Percentiles rank a stretch among this genome's conserved stretches.
phyloP scores from a whole-genome alignment of 2,329 filamentous ascomycete species.

The Fusarium marasasianum region DNA sequence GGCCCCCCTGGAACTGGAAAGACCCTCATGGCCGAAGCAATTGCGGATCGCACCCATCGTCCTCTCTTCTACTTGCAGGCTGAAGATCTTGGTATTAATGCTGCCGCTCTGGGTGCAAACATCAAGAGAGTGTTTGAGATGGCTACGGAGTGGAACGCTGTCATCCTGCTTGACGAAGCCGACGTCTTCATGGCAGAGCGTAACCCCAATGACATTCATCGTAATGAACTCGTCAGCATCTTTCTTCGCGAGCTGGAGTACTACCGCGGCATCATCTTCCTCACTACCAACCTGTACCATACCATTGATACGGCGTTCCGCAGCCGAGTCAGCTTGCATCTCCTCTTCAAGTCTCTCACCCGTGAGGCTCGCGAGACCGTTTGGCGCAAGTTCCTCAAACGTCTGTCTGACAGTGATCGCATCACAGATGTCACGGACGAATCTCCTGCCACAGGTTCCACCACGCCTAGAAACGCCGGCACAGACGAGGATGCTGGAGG shows the following conservation, averaged over 20 bases:
- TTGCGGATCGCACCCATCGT: slow-evolving; percentile 53
- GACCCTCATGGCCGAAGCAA: slow-evolving; percentile 56
- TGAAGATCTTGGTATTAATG: slow-evolving; percentile 58
- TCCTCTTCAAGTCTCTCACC: slow-evolving; percentile 55
- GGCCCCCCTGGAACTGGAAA: slow-evolving; percentile 59
- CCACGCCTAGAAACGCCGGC: slow-evolving; percentile 1
- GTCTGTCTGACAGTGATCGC: slow-evolving; percentile 40
- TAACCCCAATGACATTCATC: slow-evolving; percentile 54
- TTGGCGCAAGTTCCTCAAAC: slow-evolving; percentile 58
- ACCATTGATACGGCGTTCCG: slow-evolving; percentile 57
- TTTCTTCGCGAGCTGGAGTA: slow-evolving; percentile 59
- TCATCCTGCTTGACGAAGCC: slow-evolving; percentile 63
- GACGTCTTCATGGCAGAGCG: slow-evolving; percentile 63
- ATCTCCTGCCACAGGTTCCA: neutral
- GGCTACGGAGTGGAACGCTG: slow-evolving; percentile 60
- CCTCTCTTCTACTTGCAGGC: slow-evolving; percentile 58
- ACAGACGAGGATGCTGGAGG: neutral
- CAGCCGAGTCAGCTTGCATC: slow-evolving; percentile 58
- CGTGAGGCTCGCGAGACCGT: slow-evolving; percentile 51
- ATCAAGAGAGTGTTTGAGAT: slow-evolving; percentile 58
- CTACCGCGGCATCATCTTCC: slow-evolving; percentile 56
- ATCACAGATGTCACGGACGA: slow-evolving; percentile 3
- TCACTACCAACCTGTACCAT: slow-evolving; percentile 55
- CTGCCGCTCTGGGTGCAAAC: slow-evolving; percentile 56
- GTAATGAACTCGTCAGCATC: slow-evolving; percentile 60